Base-by-base conservation (phyloP, 1,139 yeast genomes). In the Sugiyamaella grinbergsii region DNA sequence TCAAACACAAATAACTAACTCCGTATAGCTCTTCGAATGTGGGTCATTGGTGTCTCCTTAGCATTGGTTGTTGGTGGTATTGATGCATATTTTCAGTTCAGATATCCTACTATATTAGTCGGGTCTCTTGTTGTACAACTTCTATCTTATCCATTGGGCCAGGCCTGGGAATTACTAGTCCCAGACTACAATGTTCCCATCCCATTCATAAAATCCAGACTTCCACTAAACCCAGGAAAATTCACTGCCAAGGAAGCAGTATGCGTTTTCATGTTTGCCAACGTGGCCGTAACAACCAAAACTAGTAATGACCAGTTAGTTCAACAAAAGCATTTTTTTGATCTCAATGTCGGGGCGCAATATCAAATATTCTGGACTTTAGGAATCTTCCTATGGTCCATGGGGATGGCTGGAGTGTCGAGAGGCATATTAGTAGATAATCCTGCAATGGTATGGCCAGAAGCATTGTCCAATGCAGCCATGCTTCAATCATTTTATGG, bases 211-310 rank as follows among this genome's bases (percentile, higher is more conserved):
- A 69, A 70, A 53, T n/a, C 10, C 10, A 51, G 66, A 59, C 64
- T 78, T 49, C 59, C 36, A n/a, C 15, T 80, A 59, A 75, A 82
- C 65, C 82, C 83, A 1, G 83, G 83, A 6, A 80, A 81, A 5
- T 85, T 87, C 85, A 71, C 77, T 29, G 75, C 71, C 60, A 85
- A 85, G 64, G 91, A 85, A 62, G 88, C 83, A 71, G 80, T 81
- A 82, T 69, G 80, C 54, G 71, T 81, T 2, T 51, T 76, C 38
- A 69, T 77, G 61, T 72, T 73, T 58, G 68, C 76, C 39, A 72
- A 72, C 45, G 65, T 76, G 7, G 69, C 71, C 40, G 73, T 73
- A 24, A 64, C 73, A 42, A 72, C 78, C 37, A 76, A 77, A 53
- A 77, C 75, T 4, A 47, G 66, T 23, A 62, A 59, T 50, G 62